phyloP scores from a whole-genome alignment of 768 basidiomycete genomes.

The Boletus sp. region DNA sequence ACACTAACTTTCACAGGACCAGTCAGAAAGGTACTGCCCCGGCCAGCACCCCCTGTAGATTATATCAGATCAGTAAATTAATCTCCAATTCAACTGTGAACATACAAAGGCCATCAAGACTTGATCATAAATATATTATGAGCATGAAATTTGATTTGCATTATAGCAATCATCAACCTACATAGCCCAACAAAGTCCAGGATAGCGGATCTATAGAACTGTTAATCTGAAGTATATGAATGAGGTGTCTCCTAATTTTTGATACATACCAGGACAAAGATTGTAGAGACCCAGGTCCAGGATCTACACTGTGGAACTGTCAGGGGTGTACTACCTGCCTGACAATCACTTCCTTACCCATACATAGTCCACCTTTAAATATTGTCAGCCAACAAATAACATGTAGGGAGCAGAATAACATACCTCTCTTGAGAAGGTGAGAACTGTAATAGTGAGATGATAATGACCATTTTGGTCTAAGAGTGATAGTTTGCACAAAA shows the following conservation, averaged over 20 bases:
- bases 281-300: constrained; percentile 10
- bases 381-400: not conserved
- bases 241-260: not conserved
- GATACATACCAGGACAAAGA: constrained; percentile 7
- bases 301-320: not conserved
- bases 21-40: too few relatives aligned
- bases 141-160: not conserved
- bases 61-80: too few relatives aligned
- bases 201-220: not conserved
- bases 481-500: too few relatives aligned
- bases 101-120: not conserved
- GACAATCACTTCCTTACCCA: constrained; percentile 5
- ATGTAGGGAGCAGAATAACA: not conserved
- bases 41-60: too few relatives aligned
- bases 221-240: not conserved
- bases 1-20: too few relatives aligned
- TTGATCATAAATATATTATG: not conserved
- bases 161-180: too few relatives aligned
- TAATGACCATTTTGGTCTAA: not conserved
- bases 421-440: constrained; percentile 2
- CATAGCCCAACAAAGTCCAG: too few relatives aligned
- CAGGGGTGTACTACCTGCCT: not conserved
- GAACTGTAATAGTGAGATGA: not conserved
- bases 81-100: not conserved
- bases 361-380: constrained; percentile 8